Evolutionary conservation across 805 yeast species (phyloP), one percentile per base, ranked within the genome.

Genomic region (Kuraishia borneana): DNA sequence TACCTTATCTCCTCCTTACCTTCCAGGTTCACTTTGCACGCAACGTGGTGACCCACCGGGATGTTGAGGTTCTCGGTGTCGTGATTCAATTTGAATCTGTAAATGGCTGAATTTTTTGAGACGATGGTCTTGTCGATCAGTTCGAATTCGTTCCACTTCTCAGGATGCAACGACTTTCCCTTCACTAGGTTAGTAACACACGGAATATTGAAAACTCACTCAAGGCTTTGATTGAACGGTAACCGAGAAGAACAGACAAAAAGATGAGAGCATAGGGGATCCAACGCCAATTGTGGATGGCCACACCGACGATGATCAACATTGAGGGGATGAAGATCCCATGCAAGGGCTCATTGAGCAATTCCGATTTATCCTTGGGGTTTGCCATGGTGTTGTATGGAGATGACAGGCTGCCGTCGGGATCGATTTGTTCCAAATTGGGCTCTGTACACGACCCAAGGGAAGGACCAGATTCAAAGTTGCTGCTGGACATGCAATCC

Each of bases 41-140:
- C 83, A 33, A 83, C 61, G 52, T 80, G 83, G 48, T 78, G 83
- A 22, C 92, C 92, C 28, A 81, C 70, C 18, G 89, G 87, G 31
- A 81, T 65, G 36, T 72, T 63, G 44, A 83, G 61, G 6, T 69
- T 62, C 46, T 80, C 87, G 27, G 69, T 65, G 4, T 73, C 74
- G 36, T 75, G 67, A 38, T 61, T 61, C 46, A 83, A 60, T 47
- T 73, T 73, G 59, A 83, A 83, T 39, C 92, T 63, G 51, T 81
- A 83, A 39, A 83, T 72, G 29, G 88, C 87, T 5, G 78, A 57
- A 55, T 82, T 76, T 45, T 68, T 76, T 9, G 83, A 72, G 37
- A 83, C 66, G 34, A 83, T 61, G 2, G 89, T 83, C 56, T 77
- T 81, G 44, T 83, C 92, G 21, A 73, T 61, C 46, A 83, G 58